phyloP scores from a whole-genome alignment of 2,329 filamentous ascomycete genomes.

The Gaeumannomyces tritici region DNA sequence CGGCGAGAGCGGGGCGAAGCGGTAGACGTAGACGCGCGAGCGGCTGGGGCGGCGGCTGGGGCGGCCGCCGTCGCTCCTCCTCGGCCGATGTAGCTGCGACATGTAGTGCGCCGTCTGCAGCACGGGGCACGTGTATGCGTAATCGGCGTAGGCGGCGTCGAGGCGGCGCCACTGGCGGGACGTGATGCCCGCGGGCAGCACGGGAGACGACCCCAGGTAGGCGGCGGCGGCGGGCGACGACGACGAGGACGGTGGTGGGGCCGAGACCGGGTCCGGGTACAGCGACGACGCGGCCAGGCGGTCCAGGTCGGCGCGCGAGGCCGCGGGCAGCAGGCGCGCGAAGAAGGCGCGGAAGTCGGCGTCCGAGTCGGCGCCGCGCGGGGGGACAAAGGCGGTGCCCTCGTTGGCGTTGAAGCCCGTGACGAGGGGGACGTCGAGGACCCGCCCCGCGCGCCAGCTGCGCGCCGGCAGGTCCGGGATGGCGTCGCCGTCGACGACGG shows the following conservation, averaged over 20 bases:
- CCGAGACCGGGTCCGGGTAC: conserved; percentile 49
- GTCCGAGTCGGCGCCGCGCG: conserved; percentile 30
- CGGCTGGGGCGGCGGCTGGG: too few relatives aligned
- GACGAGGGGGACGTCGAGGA: conserved; percentile 50
- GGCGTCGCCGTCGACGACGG: conserved; percentile 50
- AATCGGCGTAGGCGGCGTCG: conserved; percentile 53
- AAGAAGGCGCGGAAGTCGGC: conserved; percentile 53
- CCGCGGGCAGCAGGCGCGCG: conserved; percentile 45
- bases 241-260: neutral
- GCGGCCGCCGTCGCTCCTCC: neutral
- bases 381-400: conserved; percentile 54
- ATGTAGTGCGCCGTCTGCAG: conserved; percentile 45
- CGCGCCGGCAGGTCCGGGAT: conserved; percentile 48
- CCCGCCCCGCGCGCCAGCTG: conserved; percentile 44
- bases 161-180: conserved; percentile 47
- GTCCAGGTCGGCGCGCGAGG: conserved; percentile 41
- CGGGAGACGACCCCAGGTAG: conserved; percentile 30
- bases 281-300: conserved; percentile 37
- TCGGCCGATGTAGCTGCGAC: conserved; percentile 11
- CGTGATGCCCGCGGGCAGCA: conserved; percentile 26
- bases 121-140: conserved; percentile 55
- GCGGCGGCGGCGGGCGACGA: too few relatives aligned
- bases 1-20: conserved; percentile 41
- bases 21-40: conserved; percentile 42
- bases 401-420: conserved; percentile 66